These are phyloP conservation scores for Solanum sitiens DNA, from an alignment of 257 asterid species.

Conservation along the genomic window DNA sequence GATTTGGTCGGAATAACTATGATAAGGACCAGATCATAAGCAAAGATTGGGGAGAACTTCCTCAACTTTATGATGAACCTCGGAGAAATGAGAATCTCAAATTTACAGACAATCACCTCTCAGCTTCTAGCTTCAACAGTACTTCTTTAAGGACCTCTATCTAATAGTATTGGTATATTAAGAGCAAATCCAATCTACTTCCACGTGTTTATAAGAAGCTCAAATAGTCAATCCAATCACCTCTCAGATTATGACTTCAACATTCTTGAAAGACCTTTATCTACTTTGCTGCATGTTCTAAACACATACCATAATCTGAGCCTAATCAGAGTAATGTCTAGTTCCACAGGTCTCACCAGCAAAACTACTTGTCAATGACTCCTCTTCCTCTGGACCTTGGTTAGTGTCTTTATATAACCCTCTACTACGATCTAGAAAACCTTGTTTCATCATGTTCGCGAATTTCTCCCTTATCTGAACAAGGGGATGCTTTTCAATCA, in stretches of 20 bases:
- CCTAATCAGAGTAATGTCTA: conserved; percentile 38
- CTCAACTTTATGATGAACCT: not conserved
- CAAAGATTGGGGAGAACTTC: not conserved
- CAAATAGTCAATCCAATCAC: not conserved
- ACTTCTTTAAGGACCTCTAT: not conserved
- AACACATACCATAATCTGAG: conserved; percentile 23
- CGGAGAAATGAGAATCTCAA: not conserved
- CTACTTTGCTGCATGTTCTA: conserved; percentile 51
- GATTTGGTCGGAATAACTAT: not conserved
- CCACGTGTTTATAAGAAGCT: not conserved
- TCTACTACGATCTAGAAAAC: conserved; percentile 59
- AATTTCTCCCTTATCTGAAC: conserved; percentile 49
- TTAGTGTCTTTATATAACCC: conserved; percentile 40
- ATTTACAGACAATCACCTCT: not conserved
- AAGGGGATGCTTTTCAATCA: conserved; percentile 63
- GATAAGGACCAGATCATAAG: not conserved
- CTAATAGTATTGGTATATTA: conserved; percentile 46
- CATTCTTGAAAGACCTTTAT: not conserved
- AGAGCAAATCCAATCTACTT: conserved; percentile 17
- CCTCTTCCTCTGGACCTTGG: conserved; percentile 10
- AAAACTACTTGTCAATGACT: conserved; percentile 3
- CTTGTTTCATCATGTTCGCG: conserved; percentile 55
- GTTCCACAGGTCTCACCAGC: conserved; percentile 1
- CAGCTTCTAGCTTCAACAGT: not conserved
- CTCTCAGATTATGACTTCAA: not conserved